Percentiles rank a stretch among this genome's conserved stretches.
Evolutionary conservation across 805 yeast species (phyloP).

Genomic region (Torulaspora quercuum): DNA sequence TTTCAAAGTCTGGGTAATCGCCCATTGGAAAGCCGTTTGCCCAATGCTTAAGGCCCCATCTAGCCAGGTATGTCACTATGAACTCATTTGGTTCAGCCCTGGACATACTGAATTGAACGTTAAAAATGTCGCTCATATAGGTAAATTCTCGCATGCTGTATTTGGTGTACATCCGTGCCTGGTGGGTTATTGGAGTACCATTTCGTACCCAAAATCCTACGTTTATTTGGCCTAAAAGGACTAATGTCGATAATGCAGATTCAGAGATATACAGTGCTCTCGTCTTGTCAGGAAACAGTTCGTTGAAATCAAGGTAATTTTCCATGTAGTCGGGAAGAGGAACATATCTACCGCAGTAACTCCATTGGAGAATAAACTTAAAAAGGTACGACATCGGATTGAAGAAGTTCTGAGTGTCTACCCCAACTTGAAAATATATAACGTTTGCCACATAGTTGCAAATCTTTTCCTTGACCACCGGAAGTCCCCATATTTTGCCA

Average conservation of each 20-base stretch:
- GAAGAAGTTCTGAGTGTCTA: conserved; percentile 32
- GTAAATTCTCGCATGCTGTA: conserved; percentile 82
- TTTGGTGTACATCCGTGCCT: conserved; percentile 72
- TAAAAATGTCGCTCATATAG: conserved; percentile 69
- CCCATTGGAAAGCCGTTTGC: conserved; percentile 41
- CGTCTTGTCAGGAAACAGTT: conserved; percentile 21
- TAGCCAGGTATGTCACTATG: conserved; percentile 53
- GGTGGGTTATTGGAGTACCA: conserved; percentile 77
- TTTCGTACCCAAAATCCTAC: conserved; percentile 94
- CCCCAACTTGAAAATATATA: conserved; percentile 33
- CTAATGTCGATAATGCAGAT: conserved; percentile 73
- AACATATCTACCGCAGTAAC: conserved; percentile 34
- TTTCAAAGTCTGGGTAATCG: conserved; percentile 43
- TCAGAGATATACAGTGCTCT: conserved; percentile 42
- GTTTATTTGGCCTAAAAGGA: conserved; percentile 75
- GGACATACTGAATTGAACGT: conserved; percentile 60
- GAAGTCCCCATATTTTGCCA: conserved; percentile 5
- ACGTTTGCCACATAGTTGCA: conserved; percentile 25
- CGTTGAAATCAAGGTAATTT: conserved; percentile 19
- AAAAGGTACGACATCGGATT: conserved; percentile 35
- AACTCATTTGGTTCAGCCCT: conserved; percentile 54
- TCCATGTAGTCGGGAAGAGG: conserved; percentile 20
- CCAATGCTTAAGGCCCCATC: conserved; percentile 70
- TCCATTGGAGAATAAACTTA: conserved; percentile 34
- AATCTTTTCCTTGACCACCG: conserved; percentile 23